Base-by-base conservation (phyloP, 108 stramenopile genomes). In the Nannochloropsis salina region DNA sequence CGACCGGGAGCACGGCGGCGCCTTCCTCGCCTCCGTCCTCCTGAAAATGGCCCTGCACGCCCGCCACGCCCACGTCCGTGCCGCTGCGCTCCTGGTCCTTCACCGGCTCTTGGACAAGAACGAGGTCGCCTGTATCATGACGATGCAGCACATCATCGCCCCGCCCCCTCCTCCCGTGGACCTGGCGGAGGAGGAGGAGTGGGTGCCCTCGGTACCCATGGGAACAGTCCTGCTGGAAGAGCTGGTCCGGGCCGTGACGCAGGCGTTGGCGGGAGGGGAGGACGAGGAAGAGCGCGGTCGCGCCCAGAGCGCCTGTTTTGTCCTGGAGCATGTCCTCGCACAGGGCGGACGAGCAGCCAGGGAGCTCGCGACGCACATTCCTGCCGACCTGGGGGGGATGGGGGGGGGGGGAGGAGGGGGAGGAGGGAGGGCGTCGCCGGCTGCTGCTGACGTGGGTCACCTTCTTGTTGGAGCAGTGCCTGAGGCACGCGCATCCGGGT, bases 191-290 rank as follows among this genome's bases (percentile, higher is more conserved):
- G 61, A 74, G 20, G 61, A 74, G 20, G 61, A 74, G n/a, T 74
- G 61, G 61, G 6, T 8, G n/a, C 61, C 61, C n/a, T 15, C 61
- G 15, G 15, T n/a, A 2, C 61, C 61, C n/a, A 15, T 74, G 61
- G 61, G 61, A n/a, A n/a, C n/a, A 74, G 61, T 74, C 20, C n/a
- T 74, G 61, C 61, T 74, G 20, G 61, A 74, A 74, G 61, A 74
- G 61, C 61, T 74, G 20, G n/a, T 8, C 8, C 15, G 20, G 61
- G 61, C 61, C 61, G n/a, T 74, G 15, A 74, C 61, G 15, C 61
- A 74, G 61, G 15, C 61, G n/a, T 74, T 74, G 61, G 61, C 61
- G 3, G 61, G 2, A 0, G 61, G 6, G 61, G 61, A 0, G 61
- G 61, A 74, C 4, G 61, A 8, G 61, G 61, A 74, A 6, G n/a